These are phyloP conservation scores for Cephalotrichum gorgonifer DNA, from an alignment of 2,329 filamentous ascomycete genomes.

Conservation along the genomic window DNA sequence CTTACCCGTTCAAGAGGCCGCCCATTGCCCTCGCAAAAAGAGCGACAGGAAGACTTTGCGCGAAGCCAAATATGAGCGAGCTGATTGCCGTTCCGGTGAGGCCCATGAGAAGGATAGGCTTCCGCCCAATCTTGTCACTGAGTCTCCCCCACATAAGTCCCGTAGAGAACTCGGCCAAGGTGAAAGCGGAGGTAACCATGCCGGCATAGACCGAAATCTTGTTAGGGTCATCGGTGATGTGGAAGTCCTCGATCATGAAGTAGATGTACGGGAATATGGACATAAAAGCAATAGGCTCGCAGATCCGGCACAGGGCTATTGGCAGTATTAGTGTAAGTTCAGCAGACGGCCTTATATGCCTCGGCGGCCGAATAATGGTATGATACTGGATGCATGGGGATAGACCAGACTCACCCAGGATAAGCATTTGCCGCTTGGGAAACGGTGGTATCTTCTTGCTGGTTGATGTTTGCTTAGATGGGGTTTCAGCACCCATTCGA, in stretches of 20 bases:
- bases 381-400: background rate
- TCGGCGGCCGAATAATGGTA: background rate
- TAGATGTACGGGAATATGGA: conserved; percentile 98
- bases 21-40: conserved; percentile 81
- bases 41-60: conserved; percentile 70
- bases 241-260: conserved; percentile 91
- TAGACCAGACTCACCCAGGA: conserved; percentile 27
- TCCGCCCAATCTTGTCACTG: conserved; percentile 85
- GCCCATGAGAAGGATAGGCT: conserved; percentile 85
- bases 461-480: conserved; percentile 12
- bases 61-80: conserved; percentile 87
- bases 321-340: background rate
- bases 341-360: background rate
- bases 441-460: conserved; percentile 19
- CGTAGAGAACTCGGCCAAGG: conserved; percentile 88
- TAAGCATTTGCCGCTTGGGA: conserved; percentile 28
- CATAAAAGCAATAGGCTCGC: conserved; percentile 98
- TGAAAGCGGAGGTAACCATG: conserved; percentile 93
- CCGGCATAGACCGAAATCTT: conserved; percentile 88
- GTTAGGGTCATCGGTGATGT: conserved; percentile 66
- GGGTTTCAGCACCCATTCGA: background rate
- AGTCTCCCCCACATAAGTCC: conserved; percentile 88
- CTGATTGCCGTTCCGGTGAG: conserved; percentile 84
- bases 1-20: conserved; percentile 83
- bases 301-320: conserved; percentile 83